phyloP scores from a whole-genome alignment of 768 basidiomycete species.

The Rhizopogon vinicolor region DNA sequence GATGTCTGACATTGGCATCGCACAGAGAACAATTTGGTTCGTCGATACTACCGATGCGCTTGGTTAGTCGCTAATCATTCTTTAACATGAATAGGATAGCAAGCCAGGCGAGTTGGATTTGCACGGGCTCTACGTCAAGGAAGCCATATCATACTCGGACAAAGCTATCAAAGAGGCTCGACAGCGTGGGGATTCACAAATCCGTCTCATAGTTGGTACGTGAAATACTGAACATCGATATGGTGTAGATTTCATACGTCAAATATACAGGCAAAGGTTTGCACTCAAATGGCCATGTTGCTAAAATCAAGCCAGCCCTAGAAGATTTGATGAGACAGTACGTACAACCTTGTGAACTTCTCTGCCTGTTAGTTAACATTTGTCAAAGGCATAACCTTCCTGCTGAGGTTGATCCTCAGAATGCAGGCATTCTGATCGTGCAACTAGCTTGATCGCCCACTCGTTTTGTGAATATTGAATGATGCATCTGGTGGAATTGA shows the following conservation, averaged over 20 bases:
- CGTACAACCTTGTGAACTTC: slow-evolving; percentile 8
- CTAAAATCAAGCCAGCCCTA: slow-evolving; percentile 86
- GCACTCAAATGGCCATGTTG: slow-evolving; percentile 64
- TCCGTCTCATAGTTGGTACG: slow-evolving; percentile 83
- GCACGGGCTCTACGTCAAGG: slow-evolving; percentile 91
- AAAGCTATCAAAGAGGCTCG: slow-evolving; percentile 64
- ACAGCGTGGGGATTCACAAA: slow-evolving; percentile 51
- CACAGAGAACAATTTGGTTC: slow-evolving; percentile 73
- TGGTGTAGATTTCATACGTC: background rate
- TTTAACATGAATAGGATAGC: slow-evolving; percentile 44
- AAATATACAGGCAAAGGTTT: slow-evolving; percentile 62
- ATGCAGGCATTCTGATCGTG: slow-evolving; percentile 78
- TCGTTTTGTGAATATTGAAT: background rate
- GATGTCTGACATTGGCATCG: background rate
- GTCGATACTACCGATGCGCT: background rate
- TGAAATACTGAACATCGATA: slow-evolving; percentile 7
- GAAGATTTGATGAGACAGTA: slow-evolving; percentile 79
- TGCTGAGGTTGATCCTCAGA: slow-evolving; percentile 71
- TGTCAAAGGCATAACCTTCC: slow-evolving; percentile 55
- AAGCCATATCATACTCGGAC: slow-evolving; percentile 79
- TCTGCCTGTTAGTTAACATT: background rate
- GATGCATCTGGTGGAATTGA: background rate
- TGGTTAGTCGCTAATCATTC: background rate
- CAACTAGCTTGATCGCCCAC: slow-evolving; percentile 9
- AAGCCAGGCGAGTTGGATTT: slow-evolving; percentile 76